A percentile compares a stretch with the other conserved stretches of the same genome.
Evolutionary conservation across 2,329 filamentous ascomycete species (phyloP).

Genomic region (Diaporthe sp.): DNA sequence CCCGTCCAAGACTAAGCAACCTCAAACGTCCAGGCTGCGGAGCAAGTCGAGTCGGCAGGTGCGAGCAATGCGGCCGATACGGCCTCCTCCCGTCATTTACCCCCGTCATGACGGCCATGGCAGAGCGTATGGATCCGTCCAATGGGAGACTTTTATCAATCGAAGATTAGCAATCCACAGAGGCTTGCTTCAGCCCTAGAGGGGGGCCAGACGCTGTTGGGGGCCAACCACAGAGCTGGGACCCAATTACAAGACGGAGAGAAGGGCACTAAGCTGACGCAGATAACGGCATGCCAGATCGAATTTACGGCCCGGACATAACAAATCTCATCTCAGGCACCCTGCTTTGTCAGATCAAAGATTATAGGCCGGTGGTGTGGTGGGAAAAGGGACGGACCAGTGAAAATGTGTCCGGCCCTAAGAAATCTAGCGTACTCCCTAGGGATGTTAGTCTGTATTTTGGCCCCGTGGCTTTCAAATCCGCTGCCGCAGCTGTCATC

Average conservation of each 20-base stretch:
- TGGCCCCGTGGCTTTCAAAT: constrained; percentile 30
- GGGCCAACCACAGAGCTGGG: constrained; percentile 1
- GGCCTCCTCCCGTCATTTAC: not conserved
- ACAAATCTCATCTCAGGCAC: not conserved
- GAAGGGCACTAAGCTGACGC: not conserved
- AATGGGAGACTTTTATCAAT: constrained; percentile 19
- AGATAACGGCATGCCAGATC: not conserved
- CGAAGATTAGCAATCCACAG: constrained; percentile 15
- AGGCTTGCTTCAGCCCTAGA: constrained; percentile 28
- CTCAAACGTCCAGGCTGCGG: not conserved
- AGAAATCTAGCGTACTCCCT: not conserved
- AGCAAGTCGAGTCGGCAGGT: not conserved
- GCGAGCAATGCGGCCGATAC: not conserved
- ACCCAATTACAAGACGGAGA: not conserved
- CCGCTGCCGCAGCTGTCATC: not conserved
- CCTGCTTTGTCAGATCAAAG: constrained; percentile 30
- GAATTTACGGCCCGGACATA: constrained; percentile 34
- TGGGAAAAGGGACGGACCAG: not conserved
- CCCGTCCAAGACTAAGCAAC: constrained; percentile 7
- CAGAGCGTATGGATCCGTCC: not conserved
- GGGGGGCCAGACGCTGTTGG: not conserved
- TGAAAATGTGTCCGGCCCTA: not conserved
- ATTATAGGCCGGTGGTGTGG: not conserved
- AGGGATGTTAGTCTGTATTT: not conserved
- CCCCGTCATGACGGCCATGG: not conserved